These are phyloP conservation scores for Vanderwaltozyma tropicalis DNA, from an alignment of 805 yeast genomes.

Conservation along the genomic window DNA sequence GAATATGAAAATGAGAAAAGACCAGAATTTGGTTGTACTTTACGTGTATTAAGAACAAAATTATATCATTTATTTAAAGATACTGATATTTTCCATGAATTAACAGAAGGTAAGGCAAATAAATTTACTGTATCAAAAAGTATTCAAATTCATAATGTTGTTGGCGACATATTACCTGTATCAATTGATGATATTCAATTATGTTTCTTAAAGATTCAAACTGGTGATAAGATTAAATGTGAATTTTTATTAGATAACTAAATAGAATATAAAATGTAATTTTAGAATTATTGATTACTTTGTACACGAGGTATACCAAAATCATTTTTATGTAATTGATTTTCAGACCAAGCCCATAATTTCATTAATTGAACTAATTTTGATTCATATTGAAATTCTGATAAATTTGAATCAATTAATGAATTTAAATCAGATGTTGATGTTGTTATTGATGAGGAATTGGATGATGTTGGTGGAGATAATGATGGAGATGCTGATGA, in stretches of 20 bases:
- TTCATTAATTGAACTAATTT: constrained; percentile 45
- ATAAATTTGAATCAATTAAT: constrained; percentile 1
- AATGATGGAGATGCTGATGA: too few relatives aligned
- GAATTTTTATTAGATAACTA: constrained; percentile 18
- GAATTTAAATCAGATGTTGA: not conserved
- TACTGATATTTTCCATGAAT: constrained; percentile 25
- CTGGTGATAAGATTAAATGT: constrained; percentile 40
- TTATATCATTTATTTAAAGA: constrained; percentile 46
- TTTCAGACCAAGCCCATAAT: constrained; percentile 58
- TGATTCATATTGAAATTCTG: constrained; percentile 19
- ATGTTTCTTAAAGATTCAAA: constrained; percentile 42
- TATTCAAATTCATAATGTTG: constrained; percentile 30
- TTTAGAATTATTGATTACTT: constrained; percentile 1
- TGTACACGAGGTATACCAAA: constrained; percentile 30
- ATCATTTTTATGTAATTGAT: constrained; percentile 33
- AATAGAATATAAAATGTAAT: not conserved
- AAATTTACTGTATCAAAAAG: constrained; percentile 24
- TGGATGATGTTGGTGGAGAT: too few relatives aligned
- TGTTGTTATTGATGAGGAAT: not conserved
- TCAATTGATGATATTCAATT: constrained; percentile 37
- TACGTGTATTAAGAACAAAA: constrained; percentile 50
- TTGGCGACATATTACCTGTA: constrained; percentile 20
- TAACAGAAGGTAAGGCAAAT: constrained; percentile 4
- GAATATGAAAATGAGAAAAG: constrained; percentile 53
- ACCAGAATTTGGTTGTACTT: constrained; percentile 60